phyloP scores from a whole-genome alignment of 1,284 basidiomycete species.

The Moesziomyces parantarcticus region DNA sequence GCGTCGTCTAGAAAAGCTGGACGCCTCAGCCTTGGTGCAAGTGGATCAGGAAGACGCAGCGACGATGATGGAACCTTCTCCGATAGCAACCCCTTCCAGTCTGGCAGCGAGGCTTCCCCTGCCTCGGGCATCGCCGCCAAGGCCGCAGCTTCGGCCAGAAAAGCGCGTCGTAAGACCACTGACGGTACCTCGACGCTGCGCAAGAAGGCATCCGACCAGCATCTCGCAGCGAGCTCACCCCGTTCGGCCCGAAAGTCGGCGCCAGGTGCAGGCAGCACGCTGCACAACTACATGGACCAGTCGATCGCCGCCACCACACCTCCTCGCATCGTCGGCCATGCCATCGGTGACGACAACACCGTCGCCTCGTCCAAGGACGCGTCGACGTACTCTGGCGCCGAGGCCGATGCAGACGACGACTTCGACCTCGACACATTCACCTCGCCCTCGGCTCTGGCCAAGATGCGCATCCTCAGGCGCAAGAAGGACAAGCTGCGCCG shows the following conservation, averaged over 20 bases:
- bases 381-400: conserved; percentile 4
- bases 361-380: not conserved
- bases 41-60: conserved; percentile 50
- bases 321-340: conserved; percentile 38
- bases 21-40: conserved; percentile 26
- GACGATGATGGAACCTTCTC: conserved; percentile 68
- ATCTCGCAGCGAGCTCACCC: conserved; percentile 9
- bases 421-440: conserved; percentile 28
- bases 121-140: conserved; percentile 30
- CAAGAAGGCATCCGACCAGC: conserved; percentile 24
- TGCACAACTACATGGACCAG: conserved; percentile 56
- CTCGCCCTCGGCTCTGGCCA: conserved; percentile 37
- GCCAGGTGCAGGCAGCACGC: conserved; percentile 5
- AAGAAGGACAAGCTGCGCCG: conserved; percentile 32
- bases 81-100: conserved; percentile 73
- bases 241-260: conserved; percentile 11
- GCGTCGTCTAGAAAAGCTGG: conserved; percentile 13
- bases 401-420: conserved; percentile 19
- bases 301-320: conserved; percentile 37
- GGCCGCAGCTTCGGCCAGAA: conserved; percentile 33
- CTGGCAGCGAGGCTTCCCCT: conserved; percentile 69
- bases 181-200: conserved; percentile 28
- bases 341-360: conserved; percentile 29
- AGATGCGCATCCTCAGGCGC: conserved; percentile 31
- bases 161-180: conserved; percentile 34